These are phyloP conservation scores for Phialophora chinensis DNA, from an alignment of 2,329 filamentous ascomycete species.

Conservation along the genomic window DNA sequence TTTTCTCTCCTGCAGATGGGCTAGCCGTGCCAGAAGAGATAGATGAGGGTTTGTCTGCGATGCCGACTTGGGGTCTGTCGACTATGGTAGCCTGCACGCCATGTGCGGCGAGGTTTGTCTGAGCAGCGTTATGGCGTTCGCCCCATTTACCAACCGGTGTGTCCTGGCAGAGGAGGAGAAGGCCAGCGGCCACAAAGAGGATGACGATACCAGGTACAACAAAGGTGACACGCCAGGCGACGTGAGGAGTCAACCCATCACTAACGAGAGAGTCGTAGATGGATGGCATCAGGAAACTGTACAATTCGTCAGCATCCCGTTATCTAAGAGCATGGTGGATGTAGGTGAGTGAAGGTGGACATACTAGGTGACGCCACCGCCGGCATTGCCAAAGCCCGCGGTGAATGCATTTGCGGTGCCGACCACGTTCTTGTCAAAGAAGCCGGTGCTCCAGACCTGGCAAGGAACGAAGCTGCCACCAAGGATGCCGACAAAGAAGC, in stretches of 20 bases:
- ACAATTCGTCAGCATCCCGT: not conserved
- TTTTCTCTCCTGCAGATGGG: conserved; percentile 45
- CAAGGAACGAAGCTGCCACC: conserved; percentile 61
- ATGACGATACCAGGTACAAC: conserved; percentile 82
- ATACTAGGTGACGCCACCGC: conserved; percentile 82
- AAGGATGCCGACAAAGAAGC: conserved; percentile 53
- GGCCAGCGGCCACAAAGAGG: conserved; percentile 66
- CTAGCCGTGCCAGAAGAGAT: conserved; percentile 38
- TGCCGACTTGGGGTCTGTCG: conserved; percentile 35
- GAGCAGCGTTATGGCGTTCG: conserved; percentile 67
- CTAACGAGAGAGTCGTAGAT: conserved; percentile 78
- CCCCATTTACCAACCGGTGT: conserved; percentile 83
- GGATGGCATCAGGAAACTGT: conserved; percentile 83
- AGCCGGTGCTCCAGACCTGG: conserved; percentile 90
- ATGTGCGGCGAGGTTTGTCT: conserved; percentile 60
- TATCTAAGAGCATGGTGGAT: not conserved
- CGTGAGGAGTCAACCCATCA: conserved; percentile 66
- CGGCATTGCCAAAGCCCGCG: conserved; percentile 83
- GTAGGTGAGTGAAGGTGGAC: not conserved
- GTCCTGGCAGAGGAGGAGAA: conserved; percentile 78
- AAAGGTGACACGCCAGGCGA: conserved; percentile 84
- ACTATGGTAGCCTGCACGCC: conserved; percentile 43
- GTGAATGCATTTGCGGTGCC: conserved; percentile 86
- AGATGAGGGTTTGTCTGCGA: conserved; percentile 42
- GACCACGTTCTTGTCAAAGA: conserved; percentile 87